A percentile compares a stretch with the other conserved stretches of the same genome.
phyloP scores from a whole-genome alignment of 2,329 filamentous ascomycete species.

The Arthrinium puccinioides region DNA sequence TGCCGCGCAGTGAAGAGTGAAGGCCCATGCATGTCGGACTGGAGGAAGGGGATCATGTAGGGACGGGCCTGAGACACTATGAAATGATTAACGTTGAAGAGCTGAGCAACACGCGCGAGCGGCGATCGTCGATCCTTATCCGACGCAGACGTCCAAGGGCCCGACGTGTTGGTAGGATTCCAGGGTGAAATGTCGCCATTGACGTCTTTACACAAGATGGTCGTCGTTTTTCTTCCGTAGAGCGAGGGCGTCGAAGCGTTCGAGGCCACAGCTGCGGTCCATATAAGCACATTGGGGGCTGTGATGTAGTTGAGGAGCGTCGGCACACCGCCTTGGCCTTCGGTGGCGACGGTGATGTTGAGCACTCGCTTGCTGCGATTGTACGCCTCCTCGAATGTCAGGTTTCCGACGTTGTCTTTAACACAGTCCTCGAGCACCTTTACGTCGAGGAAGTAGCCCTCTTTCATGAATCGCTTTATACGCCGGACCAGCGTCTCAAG shows the following conservation, averaged over 20 bases:
- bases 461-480: conserved; percentile 58
- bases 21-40: conserved; percentile 72
- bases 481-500: conserved; percentile 61
- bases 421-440: conserved; percentile 78
- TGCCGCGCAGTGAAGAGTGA: conserved; percentile 52
- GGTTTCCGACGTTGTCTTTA: conserved; percentile 74
- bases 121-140: conserved; percentile 55
- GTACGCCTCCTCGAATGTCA: conserved; percentile 92
- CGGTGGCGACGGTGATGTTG: conserved; percentile 84
- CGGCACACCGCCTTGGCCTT: conserved; percentile 67
- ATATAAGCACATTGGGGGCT: conserved; percentile 85
- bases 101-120: conserved; percentile 66
- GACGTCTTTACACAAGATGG: conserved; percentile 71
- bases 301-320: conserved; percentile 88
- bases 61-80: conserved; percentile 89
- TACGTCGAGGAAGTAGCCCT: conserved; percentile 80
- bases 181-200: conserved; percentile 67
- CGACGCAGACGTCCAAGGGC: conserved; percentile 59
- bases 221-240: conserved; percentile 55
- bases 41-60: conserved; percentile 79
- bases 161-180: conserved; percentile 59
- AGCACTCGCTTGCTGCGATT: conserved; percentile 76
- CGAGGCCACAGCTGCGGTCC: conserved; percentile 71
- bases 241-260: conserved; percentile 60
- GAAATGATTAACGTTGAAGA: conserved; percentile 93